These are phyloP conservation scores for Zarea fungicola DNA, from an alignment of 2,329 filamentous ascomycete genomes.

Conservation along the genomic window DNA sequence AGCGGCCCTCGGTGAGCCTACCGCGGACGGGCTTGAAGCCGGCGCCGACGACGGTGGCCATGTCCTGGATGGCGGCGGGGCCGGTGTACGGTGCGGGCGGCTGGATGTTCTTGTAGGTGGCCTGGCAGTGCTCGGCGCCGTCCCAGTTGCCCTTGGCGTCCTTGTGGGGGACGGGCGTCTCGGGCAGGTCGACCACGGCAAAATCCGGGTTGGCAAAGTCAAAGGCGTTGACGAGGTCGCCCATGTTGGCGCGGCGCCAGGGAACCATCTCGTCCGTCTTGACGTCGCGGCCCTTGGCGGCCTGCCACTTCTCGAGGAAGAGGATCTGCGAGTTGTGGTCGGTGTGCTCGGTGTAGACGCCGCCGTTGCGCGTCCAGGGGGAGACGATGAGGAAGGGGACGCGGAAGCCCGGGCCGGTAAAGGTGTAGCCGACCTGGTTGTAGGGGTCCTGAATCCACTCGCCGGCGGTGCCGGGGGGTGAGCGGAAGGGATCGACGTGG, in stretches of 20 bases:
- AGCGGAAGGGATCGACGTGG: conserved; percentile 47
- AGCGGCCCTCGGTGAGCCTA: conserved; percentile 49
- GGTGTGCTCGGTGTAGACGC: conserved; percentile 48
- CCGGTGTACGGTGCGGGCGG: conserved; percentile 45
- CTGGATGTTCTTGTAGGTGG: conserved; percentile 28
- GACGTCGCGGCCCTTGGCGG: conserved; percentile 34
- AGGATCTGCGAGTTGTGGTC: conserved; percentile 52
- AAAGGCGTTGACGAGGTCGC: conserved; percentile 32
- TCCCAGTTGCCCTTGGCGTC: conserved; percentile 38
- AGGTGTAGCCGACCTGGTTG: conserved; percentile 31
- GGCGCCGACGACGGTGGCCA: conserved; percentile 40
- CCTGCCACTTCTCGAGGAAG: conserved; percentile 46
- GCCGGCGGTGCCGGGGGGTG: conserved; percentile 42
- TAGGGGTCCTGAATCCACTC: conserved; percentile 47
- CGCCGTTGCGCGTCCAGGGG: conserved; percentile 48
- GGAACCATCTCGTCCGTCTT: conserved; percentile 23
- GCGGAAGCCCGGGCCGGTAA: conserved; percentile 35
- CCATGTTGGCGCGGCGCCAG: conserved; percentile 29
- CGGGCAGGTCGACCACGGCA: conserved; percentile 41
- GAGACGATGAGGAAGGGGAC: conserved; percentile 52
- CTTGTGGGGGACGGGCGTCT: conserved; percentile 36
- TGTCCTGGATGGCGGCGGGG: conserved; percentile 29
- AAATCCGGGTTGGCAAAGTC: conserved; percentile 46
- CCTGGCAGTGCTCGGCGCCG: conserved; percentile 39
- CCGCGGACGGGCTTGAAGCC: conserved; percentile 50